Evolutionary conservation across 208 protist genomes (phyloP), one percentile per base, ranked within the genome.

Genomic region (Strigomonas galati): DNA sequence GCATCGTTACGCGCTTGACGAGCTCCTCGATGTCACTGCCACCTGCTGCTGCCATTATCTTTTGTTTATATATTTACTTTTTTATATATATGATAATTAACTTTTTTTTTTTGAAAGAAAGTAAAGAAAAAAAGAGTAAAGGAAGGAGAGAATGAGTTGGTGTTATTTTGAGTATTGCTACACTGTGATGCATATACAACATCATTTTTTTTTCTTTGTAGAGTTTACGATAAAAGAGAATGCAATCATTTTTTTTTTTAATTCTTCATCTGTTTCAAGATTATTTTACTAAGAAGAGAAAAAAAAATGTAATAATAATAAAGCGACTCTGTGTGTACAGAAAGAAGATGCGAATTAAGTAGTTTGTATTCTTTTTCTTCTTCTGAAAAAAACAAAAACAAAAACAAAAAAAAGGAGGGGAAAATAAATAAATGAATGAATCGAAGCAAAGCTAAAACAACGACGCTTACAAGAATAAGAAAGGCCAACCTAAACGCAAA

Each of bases 21-120:
- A 98, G 93, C 83, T 99, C 96, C 81, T 99, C 97, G 69, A 99
- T 97, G 66, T 99, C 89, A 57, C 79, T 79, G 17, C 69, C 69
- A 2, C 80, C 82, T 32, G 70, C 66, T 10, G 76, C 67, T 6
- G 88, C 83, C 88, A 94, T 79, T 31, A 43, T 17, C n/a, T 51
- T 1, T 65, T 1, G 26, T 60, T 60, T 31, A 12, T 43, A 32
- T 67, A 57, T 31, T 46, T 55, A 43, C 31, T 7, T 55, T 65
- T 55, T 65, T 56, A 40, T 40, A 4, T 14, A 10, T 40, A 10
- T 10, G 35, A 14, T 55, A 31, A 48, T 46, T 46, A 48, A 26
- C 35, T 12, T 26, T 61, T 54, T 69, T 9, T 32, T 63, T 23
- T 57, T 46, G 12, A 24, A 31, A 62, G 30, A n/a, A 40, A 30